Percentiles rank a stretch among this genome's conserved stretches.
phyloP scores from a whole-genome alignment of 148 eudicot species.

The Vaccinium myrtillus region DNA sequence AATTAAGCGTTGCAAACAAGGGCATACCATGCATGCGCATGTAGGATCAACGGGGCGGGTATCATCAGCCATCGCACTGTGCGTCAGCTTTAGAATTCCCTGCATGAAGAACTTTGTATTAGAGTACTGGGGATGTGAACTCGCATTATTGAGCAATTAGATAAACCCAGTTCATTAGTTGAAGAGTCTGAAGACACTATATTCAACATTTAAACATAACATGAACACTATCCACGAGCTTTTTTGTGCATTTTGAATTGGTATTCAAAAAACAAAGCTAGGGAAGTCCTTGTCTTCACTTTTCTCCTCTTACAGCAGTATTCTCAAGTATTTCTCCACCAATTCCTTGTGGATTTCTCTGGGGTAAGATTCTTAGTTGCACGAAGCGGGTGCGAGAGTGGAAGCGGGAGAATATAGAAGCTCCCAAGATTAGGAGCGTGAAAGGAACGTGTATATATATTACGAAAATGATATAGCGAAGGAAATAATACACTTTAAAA shows the following conservation, averaged over 20 bases:
- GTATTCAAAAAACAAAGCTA: neutral
- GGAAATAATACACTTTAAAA: too few species aligned
- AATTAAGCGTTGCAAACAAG: slow-evolving; percentile 2
- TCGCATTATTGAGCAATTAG: neutral
- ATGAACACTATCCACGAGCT: neutral
- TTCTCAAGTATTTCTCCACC: neutral
- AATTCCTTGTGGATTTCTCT: neutral
- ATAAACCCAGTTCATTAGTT: neutral
- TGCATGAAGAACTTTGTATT: slow-evolving; percentile 23
- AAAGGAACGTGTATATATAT: too few species aligned
- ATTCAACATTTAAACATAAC: neutral
- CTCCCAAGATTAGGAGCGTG: too few species aligned
- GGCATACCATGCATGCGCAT: slow-evolving; percentile 78
- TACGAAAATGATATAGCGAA: too few species aligned
- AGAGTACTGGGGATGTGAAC: neutral
- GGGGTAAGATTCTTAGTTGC: neutral
- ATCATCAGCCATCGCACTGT: slow-evolving; percentile 79
- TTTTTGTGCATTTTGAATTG: neutral
- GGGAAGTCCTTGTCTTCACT: neutral
- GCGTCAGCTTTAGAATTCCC: slow-evolving; percentile 77
- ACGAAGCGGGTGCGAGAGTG: too few species aligned
- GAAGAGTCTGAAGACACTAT: neutral
- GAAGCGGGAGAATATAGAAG: too few species aligned
- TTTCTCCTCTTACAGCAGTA: neutral
- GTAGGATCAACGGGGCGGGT: slow-evolving; percentile 75